A percentile compares a stretch with the other conserved stretches of the same genome.
phyloP scores from a whole-genome alignment of 2,329 filamentous ascomycete species.

The Xylaria digitata region DNA sequence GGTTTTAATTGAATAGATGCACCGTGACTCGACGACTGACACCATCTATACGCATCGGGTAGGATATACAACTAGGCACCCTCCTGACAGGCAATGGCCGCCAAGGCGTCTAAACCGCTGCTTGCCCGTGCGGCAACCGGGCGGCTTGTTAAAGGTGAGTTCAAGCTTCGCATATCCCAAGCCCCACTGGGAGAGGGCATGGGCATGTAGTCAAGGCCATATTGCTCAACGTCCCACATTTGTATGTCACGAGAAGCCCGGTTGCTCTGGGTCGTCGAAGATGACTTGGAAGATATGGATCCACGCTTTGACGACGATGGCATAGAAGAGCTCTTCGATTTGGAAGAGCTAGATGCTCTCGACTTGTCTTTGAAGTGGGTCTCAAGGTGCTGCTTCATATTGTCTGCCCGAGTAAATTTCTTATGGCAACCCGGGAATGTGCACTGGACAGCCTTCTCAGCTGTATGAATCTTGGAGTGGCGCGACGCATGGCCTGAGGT shows the following conservation, averaged over 20 bases:
- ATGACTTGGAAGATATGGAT: conserved; percentile 47
- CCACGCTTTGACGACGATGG: conserved; percentile 34
- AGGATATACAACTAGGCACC: conserved; percentile 43
- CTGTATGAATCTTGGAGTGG: conserved; percentile 85
- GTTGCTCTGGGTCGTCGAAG: conserved; percentile 49
- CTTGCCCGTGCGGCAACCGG: conserved; percentile 57
- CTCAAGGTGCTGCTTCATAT: conserved; percentile 87
- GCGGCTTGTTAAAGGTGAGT: conserved; percentile 59
- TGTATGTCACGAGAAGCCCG: conserved; percentile 49
- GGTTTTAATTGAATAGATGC: background rate
- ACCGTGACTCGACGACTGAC: conserved; percentile 4
- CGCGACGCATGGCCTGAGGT: conserved; percentile 87
- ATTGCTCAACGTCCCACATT: conserved; percentile 58
- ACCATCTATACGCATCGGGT: background rate
- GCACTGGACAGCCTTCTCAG: conserved; percentile 79
- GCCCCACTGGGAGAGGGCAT: conserved; percentile 55
- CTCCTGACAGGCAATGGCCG: conserved; percentile 66
- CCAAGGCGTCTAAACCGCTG: conserved; percentile 66
- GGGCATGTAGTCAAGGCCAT: conserved; percentile 48
- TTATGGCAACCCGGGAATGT: conserved; percentile 78
- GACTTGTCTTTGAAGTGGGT: conserved; percentile 77
- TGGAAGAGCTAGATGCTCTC: conserved; percentile 55
- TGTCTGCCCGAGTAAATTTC: conserved; percentile 84
- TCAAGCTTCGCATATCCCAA: conserved; percentile 62
- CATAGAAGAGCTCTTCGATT: conserved; percentile 47